Base-by-base conservation (phyloP, 2,329 filamentous ascomycete genomes). In the Aspergillus amoenus region DNA sequence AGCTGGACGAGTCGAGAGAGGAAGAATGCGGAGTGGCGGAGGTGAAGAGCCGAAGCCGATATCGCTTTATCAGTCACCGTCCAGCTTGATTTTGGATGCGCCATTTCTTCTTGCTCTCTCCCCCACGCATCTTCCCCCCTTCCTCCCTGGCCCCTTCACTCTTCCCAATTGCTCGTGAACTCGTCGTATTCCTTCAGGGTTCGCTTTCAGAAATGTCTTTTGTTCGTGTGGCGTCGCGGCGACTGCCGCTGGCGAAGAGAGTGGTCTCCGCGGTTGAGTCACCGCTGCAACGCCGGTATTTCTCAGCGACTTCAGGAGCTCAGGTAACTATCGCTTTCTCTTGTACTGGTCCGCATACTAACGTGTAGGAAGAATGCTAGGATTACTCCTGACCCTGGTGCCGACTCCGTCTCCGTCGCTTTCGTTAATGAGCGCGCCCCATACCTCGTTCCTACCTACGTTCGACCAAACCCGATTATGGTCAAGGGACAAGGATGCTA, bases 391-490 rank as follows among this genome's bases (percentile, higher is more conserved):
- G 91, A 95, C 69, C 91, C 91, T 37, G 70, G 86, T 13, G 68
- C 84, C 47, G 88, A 91, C 74, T 94, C 91, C 1, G 79, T 85
- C 66, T 95, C 90, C 63, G 84, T 86, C 34, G 82, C 86, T 30
- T 83, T 96, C 58, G 85, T 96, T 63, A 82, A 85, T 64, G 85
- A 90, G 60, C 87, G 92, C 68, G 83, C 87, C 32, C 89, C 90
- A 3, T 97, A 87, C 77, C 97, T 99, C 93, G 90, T 99, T 27
- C 88, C 92, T 2, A 99, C 94, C 52, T 99, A 99, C 76, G 87
- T 91, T 52, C 90, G 94, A 24, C 93, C 94, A 48, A 83, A 89
- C 44, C 91, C 92, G 2, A 90, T 97, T 70, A 97, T 99, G 74
- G 86, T 92, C 57, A 90, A 88, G 73, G 94, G 93, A 62, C 81